Evolutionary conservation across 2,329 filamentous ascomycete species (phyloP).

Genomic region (Fusarium sarcochroum): DNA sequence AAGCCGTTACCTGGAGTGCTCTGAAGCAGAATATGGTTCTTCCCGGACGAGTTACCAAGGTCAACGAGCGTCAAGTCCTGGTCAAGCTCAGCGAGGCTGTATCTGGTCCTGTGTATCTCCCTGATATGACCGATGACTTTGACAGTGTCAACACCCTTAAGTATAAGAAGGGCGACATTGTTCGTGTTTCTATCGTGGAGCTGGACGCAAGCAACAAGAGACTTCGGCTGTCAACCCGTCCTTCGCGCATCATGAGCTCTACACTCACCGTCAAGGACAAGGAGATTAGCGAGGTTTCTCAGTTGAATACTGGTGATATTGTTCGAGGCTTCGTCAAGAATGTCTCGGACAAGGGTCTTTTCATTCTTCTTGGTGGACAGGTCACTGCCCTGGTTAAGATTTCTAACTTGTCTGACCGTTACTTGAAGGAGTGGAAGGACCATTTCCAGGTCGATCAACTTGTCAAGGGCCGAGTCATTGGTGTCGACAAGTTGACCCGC

Average conservation of each 20-base stretch:
- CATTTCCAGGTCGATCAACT: slow-evolving; percentile 90
- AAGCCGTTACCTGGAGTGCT: slow-evolving; percentile 75
- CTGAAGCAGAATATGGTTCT: slow-evolving; percentile 85
- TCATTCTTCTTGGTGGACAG: slow-evolving; percentile 85
- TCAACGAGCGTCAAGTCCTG: slow-evolving; percentile 85
- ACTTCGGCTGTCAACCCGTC: slow-evolving; percentile 83
- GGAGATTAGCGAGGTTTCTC: slow-evolving; percentile 79
- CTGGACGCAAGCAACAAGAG: slow-evolving; percentile 89
- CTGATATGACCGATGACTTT: slow-evolving; percentile 90
- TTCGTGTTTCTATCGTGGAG: slow-evolving; percentile 87
- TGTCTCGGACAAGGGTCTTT: slow-evolving; percentile 89
- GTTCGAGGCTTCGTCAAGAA: slow-evolving; percentile 94
- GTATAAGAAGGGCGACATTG: slow-evolving; percentile 86
- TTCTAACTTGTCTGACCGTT: slow-evolving; percentile 89
- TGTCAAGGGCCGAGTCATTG: slow-evolving; percentile 86
- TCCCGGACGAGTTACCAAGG: slow-evolving; percentile 86
- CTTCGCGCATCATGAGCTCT: slow-evolving; percentile 91
- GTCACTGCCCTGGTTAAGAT: slow-evolving; percentile 88
- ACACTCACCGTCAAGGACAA: slow-evolving; percentile 84
- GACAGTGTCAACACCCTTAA: slow-evolving; percentile 81
- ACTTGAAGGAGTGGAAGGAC: slow-evolving; percentile 95
- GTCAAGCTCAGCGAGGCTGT: slow-evolving; percentile 87
- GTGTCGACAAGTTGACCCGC: slow-evolving; percentile 75
- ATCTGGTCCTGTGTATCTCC: slow-evolving; percentile 83
- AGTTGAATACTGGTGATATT: slow-evolving; percentile 82